phyloP scores from a whole-genome alignment of 345 rosid genomes.

The Brassica incana region DNA sequence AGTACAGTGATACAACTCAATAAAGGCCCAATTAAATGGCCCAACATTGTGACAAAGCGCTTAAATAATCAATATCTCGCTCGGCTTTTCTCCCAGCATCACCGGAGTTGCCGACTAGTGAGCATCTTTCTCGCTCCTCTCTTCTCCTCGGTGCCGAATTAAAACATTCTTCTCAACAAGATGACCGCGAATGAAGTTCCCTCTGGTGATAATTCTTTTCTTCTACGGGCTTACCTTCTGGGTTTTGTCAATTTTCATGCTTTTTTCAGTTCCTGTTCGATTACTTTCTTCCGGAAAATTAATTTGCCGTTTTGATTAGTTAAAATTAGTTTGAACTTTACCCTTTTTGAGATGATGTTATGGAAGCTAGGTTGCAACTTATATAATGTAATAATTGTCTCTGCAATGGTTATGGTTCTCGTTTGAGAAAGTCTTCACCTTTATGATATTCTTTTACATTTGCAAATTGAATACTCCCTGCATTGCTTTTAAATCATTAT shows the following conservation, averaged over 20 bases:
- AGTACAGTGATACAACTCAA: no score
- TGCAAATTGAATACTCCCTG: neutral
- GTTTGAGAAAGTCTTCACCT: neutral
- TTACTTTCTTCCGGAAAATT: neutral
- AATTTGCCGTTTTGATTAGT: neutral
- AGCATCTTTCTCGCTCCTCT: constrained; percentile 9
- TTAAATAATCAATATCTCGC: neutral
- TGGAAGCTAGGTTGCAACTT: neutral
- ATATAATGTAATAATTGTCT: neutral
- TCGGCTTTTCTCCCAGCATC: constrained; percentile 4
- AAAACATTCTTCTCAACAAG: constrained; percentile 14
- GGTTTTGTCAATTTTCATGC: constrained; percentile 1
- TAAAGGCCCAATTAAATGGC: neutral
- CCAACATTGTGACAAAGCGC: neutral
- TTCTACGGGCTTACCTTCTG: neutral
- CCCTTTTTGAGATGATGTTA: constrained; percentile 11
- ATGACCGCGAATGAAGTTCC: constrained; percentile 28
- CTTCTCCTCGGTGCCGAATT: constrained; percentile 1
- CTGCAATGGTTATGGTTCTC: neutral
- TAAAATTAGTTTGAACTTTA: neutral
- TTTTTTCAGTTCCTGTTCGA: neutral
- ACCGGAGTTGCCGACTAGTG: neutral
- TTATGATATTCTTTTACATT: constrained; percentile 11
- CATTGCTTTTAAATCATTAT: neutral
- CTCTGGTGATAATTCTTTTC: constrained; percentile 24